A percentile compares a stretch with the other conserved stretches of the same genome.
Conservation (phyloP, 2,329 filamentous ascomycete species). For the Penicillium janthinellum region DNA sequence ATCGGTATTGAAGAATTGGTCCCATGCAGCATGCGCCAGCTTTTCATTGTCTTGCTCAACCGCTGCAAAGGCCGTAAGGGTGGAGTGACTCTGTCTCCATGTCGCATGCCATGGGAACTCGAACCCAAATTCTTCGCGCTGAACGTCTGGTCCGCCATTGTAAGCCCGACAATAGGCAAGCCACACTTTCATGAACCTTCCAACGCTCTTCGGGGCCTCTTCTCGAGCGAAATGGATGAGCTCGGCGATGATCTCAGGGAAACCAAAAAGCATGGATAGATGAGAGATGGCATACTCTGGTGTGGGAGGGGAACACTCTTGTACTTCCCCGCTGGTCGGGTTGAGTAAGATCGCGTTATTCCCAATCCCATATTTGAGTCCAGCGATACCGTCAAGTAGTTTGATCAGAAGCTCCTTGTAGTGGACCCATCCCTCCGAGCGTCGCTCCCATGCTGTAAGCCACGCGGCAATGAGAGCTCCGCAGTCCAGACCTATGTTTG, state of each 20-base stretch:
- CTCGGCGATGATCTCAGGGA: conserved; percentile 18
- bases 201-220: conserved; percentile 2
- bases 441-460: conserved; percentile 19
- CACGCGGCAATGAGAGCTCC: conserved; percentile 15
- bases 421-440: conserved; percentile 13
- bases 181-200: conserved; percentile 15
- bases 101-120: conserved; percentile 18
- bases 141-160: conserved; percentile 15
- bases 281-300: conserved; percentile 20
- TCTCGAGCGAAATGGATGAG: conserved; percentile 8
- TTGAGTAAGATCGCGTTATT: conserved; percentile 19
- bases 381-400: conserved; percentile 14
- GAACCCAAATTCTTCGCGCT: conserved; percentile 16
- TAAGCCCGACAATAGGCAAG: conserved; percentile 18
- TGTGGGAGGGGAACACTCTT: conserved; percentile 16
- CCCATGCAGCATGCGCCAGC: conserved; percentile 14
- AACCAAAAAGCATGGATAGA: conserved; percentile 20
- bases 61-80: conserved; percentile 19
- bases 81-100: conserved; percentile 22
- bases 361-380: conserved; percentile 15
- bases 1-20: conserved; percentile 20
- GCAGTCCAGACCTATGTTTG: conserved; percentile 21
- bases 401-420: conserved; percentile 12
- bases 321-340: conserved; percentile 12
- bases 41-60: conserved; percentile 5